Base-by-base conservation (phyloP, 768 basidiomycete genomes). In the Cystobasidium tubakii region DNA sequence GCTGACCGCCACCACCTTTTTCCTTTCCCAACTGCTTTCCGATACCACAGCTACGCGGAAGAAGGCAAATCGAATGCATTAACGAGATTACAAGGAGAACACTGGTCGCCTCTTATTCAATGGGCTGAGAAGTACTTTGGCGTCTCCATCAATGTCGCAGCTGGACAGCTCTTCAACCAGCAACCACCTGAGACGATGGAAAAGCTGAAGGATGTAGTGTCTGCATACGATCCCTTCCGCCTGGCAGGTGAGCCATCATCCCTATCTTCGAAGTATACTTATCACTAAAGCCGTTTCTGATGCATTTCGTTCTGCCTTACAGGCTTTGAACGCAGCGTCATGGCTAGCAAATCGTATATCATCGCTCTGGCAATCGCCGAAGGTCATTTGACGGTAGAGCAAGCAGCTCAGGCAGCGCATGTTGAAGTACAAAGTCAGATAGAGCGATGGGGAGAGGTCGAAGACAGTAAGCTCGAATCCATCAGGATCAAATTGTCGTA, bases 381-480 rank as follows among this genome's bases (percentile, higher is more conserved):
- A 77, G 88, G 87, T 39, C 86, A 85, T 73, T 80, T 97, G 50
- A 87, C 86, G 1, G 90, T 87, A 0, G 91, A 99, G 78, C 84
- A 92, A 79, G 94, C 95, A 10, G 87, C 93, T 1, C 81, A 87
- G 63, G 91, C 91, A 0, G 86, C 92, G 7, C 89, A 89, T 66
- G 94, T 95, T 9, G 96, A 99, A 82, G 95, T 99, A 0, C 85
- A 88, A 75, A 94, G 92, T 80, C 95, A 98, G 83, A 97, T 97
- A 74, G 87, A 94, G 81, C 85, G 88, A 62, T 99, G 96, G 96
- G 96, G 96, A n/a, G 95, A 98, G 82, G 96, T 99, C 0, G 96
- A 98, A 84, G 96, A 98, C 81, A 91, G 95, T 98, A 79, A 84
- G 96, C 81, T 7, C n/a, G n/a, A n/a, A 23, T 36, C 55, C 50